Evolutionary conservation across 106 monocot genomes (phyloP).

Genomic region (Acorus calamus): DNA sequence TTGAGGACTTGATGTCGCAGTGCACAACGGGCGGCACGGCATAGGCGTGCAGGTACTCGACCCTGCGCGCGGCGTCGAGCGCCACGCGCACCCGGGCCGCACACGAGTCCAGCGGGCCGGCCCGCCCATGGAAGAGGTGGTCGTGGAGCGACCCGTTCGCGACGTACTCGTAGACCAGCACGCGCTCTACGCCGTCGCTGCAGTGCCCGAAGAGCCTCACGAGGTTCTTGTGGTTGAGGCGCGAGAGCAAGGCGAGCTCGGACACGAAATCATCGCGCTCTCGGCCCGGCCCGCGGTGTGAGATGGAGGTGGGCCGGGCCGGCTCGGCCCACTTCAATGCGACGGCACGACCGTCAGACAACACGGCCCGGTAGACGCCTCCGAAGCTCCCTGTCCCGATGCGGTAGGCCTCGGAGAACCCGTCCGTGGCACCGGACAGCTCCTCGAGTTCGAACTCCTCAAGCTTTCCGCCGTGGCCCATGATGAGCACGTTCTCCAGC

Average conservation of each 20-base stretch:
- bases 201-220: constrained; percentile 71
- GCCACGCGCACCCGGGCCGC: constrained; percentile 36
- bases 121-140: constrained; percentile 38
- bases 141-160: constrained; percentile 56
- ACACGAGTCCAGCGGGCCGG: constrained; percentile 38
- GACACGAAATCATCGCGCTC: constrained; percentile 39
- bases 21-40: constrained; percentile 85
- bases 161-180: constrained; percentile 84
- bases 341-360: constrained; percentile 34
- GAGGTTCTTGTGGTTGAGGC: constrained; percentile 82
- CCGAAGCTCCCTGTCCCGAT: constrained; percentile 62
- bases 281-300: constrained; percentile 1
- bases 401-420: constrained; percentile 28
- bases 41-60: constrained; percentile 81
- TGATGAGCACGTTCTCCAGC: constrained; percentile 11
- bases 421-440: constrained; percentile 22
- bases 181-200: constrained; percentile 30
- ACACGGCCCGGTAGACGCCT: constrained; percentile 44
- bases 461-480: constrained; percentile 2
- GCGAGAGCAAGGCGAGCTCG: constrained; percentile 63
- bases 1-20: constrained; percentile 88
- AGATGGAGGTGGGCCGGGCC: constrained; percentile 1
- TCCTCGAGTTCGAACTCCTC: constrained; percentile 25
- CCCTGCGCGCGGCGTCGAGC: constrained; percentile 75
- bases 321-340: constrained; percentile 50